Percentiles rank a stretch among this genome's conserved stretches.
phyloP scores from a whole-genome alignment of 1,284 basidiomycete genomes.

The Macrocystidia cucumis region DNA sequence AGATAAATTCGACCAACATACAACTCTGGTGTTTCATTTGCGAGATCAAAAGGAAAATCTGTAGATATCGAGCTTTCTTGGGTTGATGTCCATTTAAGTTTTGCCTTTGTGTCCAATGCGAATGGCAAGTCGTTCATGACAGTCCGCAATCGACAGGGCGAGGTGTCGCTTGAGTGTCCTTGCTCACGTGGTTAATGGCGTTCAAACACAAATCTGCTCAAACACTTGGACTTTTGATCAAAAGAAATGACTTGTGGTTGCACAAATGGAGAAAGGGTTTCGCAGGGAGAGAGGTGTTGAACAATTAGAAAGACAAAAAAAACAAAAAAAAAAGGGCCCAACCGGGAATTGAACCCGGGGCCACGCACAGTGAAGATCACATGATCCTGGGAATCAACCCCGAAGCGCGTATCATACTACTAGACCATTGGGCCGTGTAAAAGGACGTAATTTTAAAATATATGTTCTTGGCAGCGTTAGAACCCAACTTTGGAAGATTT shows the following conservation, averaged over 20 bases:
- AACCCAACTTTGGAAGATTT: too few relatives aligned
- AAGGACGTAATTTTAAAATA: too few relatives aligned
- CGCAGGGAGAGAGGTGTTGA: slow-evolving; percentile 1
- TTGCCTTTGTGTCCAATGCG: slow-evolving; percentile 10
- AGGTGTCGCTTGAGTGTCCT: too few relatives aligned
- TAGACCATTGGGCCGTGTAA: slow-evolving; percentile 4
- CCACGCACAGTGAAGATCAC: slow-evolving; percentile 8
- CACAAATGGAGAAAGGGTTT: too few relatives aligned
- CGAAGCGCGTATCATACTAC: slow-evolving; percentile 12
- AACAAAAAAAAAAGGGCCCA: slow-evolving; percentile 10
- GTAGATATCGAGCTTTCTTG: slow-evolving; percentile 43
- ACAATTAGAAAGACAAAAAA: slow-evolving; percentile 1
- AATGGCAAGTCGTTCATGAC: too few relatives aligned
- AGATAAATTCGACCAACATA: slow-evolving; percentile 51
- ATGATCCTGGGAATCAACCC: slow-evolving; percentile 6
- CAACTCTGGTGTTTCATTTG: slow-evolving; percentile 34
- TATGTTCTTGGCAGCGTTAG: too few relatives aligned
- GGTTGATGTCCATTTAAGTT: slow-evolving; percentile 32
- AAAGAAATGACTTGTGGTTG: too few relatives aligned
- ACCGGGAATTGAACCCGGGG: slow-evolving; percentile 14
- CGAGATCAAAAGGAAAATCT: slow-evolving; percentile 38
- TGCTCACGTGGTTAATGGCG: too few relatives aligned
- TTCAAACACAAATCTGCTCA: too few relatives aligned
- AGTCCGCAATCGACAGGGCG: too few relatives aligned
- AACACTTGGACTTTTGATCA: too few relatives aligned